Evolutionary conservation across 2,329 filamentous ascomycete genomes (phyloP).

Genomic region (Aureobasidium mangrovei): DNA sequence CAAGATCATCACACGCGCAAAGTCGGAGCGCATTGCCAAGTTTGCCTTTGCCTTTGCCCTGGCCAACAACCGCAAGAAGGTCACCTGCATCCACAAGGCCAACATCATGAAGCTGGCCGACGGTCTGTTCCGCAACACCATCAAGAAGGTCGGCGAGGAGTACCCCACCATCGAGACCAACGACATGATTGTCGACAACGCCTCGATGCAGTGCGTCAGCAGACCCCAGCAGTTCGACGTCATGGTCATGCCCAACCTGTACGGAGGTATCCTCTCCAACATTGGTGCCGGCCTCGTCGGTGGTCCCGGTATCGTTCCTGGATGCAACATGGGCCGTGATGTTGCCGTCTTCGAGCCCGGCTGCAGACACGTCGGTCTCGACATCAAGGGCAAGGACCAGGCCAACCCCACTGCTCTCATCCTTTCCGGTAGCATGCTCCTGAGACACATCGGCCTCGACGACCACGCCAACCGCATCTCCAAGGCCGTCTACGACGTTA

Average conservation of each 20-base stretch:
- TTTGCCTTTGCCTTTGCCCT: conserved; percentile 97
- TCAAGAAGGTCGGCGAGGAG: conserved; percentile 86
- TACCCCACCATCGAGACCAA: conserved; percentile 93
- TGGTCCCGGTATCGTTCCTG: conserved; percentile 91
- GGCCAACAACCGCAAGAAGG: conserved; percentile 98
- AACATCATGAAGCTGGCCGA: conserved; percentile 99
- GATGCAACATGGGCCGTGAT: conserved; percentile 99
- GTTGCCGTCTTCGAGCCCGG: conserved; percentile 98
- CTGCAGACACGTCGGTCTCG: conserved; percentile 97
- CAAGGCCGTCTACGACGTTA: conserved; percentile 72
- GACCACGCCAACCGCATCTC: conserved; percentile 98
- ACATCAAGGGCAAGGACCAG: conserved; percentile 99
- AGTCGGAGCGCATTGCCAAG: conserved; percentile 98
- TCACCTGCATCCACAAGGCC: conserved; percentile 99
- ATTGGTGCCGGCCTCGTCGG: conserved; percentile 95
- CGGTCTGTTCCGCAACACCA: conserved; percentile 95
- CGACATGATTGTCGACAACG: conserved; percentile 99
- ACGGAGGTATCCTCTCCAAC: conserved; percentile 98
- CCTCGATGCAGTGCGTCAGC: conserved; percentile 97
- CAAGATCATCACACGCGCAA: conserved; percentile 99
- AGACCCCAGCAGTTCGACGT: conserved; percentile 97
- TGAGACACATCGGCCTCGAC: conserved; percentile 93
- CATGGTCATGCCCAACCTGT: conserved; percentile 99
- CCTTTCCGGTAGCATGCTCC: conserved; percentile 91
- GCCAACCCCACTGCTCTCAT: conserved; percentile 96